Evolutionary conservation across 202 grass and related monocot genomes (phyloP).

Genomic region (Cymbopogon flexuosus): DNA sequence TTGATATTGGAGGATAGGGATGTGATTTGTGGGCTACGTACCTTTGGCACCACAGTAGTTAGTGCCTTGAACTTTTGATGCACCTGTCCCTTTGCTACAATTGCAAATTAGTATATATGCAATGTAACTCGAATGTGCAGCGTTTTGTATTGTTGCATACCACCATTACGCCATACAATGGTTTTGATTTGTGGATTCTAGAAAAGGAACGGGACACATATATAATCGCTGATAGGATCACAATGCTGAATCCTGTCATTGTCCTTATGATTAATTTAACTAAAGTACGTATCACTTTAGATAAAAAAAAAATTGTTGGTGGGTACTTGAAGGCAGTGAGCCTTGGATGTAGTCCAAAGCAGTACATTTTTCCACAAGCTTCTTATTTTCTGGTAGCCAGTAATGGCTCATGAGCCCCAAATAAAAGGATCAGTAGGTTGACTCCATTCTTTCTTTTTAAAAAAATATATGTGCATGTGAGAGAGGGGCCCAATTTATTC

Average conservation of each 20-base stretch:
- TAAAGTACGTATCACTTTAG: conserved; percentile 3
- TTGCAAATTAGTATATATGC: conserved; percentile 25
- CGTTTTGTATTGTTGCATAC: conserved; percentile 4
- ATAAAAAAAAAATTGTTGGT: conserved; percentile 12
- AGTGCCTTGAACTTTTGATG: conserved; percentile 42
- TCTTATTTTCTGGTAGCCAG: not conserved
- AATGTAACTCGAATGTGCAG: conserved; percentile 10
- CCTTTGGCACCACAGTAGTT: conserved; percentile 33
- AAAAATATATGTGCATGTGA: not conserved
- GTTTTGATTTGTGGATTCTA: not conserved
- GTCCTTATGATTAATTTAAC: conserved; percentile 19
- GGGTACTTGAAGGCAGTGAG: conserved; percentile 15
- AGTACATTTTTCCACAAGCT: not conserved
- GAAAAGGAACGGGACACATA: not conserved
- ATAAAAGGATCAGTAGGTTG: not conserved
- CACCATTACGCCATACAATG: not conserved
- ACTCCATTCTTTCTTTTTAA: not conserved
- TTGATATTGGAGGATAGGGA: conserved; percentile 44
- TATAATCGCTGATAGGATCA: not conserved
- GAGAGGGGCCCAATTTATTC: not conserved
- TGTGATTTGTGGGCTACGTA: conserved; percentile 44
- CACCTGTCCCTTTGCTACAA: conserved; percentile 39
- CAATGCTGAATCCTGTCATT: not conserved
- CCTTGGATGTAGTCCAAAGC: conserved; percentile 11
- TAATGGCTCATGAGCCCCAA: not conserved